A percentile compares a stretch with the other conserved stretches of the same genome.
Conservation (phyloP, 345 rosid species). For the Eucalyptus tenuipes region DNA sequence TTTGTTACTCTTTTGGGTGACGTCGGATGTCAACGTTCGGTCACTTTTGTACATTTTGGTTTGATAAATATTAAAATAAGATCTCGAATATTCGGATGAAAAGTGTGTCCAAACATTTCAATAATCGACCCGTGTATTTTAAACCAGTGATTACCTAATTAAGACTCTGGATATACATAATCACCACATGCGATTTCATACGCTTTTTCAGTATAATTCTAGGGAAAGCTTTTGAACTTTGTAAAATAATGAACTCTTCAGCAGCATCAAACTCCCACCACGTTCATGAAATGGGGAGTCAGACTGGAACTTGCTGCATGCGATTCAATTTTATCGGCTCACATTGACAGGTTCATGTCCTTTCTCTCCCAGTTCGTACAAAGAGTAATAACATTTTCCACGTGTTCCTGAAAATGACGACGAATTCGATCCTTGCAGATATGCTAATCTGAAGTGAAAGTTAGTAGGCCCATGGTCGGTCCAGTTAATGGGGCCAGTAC, state of each 20-base stretch:
- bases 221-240: neutral
- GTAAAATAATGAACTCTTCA: neutral
- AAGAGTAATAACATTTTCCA: accelerated
- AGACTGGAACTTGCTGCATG: too few relatives aligned
- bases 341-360: neutral
- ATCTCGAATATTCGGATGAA: accelerated
- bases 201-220: accelerated
- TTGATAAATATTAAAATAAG: accelerated
- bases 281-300: neutral
- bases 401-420: neutral
- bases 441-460: neutral
- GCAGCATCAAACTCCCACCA: neutral
- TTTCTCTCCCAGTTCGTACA: neutral
- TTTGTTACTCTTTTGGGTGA: neutral
- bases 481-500: neutral
- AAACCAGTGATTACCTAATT: accelerated
- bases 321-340: neutral
- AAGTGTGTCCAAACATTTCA: neutral
- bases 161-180: neutral
- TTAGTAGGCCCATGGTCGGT: neutral
- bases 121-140: accelerated
- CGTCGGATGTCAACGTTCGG: neutral
- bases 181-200: accelerated
- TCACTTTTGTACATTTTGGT: neutral
- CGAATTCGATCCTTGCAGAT: neutral